A percentile compares a stretch with the other conserved stretches of the same genome.
phyloP scores from a whole-genome alignment of 345 rosid species.

The Trapa incisa region DNA sequence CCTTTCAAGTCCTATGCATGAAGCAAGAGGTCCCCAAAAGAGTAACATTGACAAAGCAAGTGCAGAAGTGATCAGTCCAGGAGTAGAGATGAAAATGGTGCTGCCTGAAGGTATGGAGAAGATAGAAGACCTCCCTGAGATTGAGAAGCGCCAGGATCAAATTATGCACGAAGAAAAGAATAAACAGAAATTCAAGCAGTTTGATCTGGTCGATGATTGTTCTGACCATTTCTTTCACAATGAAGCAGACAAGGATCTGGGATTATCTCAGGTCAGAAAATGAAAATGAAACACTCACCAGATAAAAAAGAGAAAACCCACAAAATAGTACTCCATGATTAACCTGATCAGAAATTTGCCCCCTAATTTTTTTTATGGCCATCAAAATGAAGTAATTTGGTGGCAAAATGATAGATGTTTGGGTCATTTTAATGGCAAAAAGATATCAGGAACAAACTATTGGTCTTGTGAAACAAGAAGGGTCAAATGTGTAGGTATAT shows the following conservation, averaged over 20 bases:
- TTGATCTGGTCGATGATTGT: slow-evolving; percentile 65
- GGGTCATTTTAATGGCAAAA: too few species aligned
- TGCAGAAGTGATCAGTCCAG: slow-evolving; percentile 20
- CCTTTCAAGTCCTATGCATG: slow-evolving; percentile 23
- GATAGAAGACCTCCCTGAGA: slow-evolving; percentile 17
- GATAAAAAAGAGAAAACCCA: background rate
- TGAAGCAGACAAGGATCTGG: slow-evolving; percentile 26
- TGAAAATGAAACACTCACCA: slow-evolving; percentile 7
- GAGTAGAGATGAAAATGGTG: slow-evolving; percentile 20
- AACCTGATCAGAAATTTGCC: too few species aligned
- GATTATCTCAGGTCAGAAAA: slow-evolving; percentile 51
- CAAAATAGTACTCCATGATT: too few species aligned
- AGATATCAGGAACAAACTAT: too few species aligned
- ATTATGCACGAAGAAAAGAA: slow-evolving; percentile 11
- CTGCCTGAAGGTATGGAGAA: slow-evolving; percentile 14
- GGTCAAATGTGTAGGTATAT: background rate
- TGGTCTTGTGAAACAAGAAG: too few species aligned
- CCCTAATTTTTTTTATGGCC: too few species aligned
- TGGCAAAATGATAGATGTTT: too few species aligned
- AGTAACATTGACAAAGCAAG: slow-evolving; percentile 19
- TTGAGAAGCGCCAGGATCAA: slow-evolving; percentile 18
- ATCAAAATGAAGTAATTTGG: too few species aligned
- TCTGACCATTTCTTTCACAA: slow-evolving; percentile 69
- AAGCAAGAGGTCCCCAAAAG: slow-evolving; percentile 24
- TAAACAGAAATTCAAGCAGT: slow-evolving; percentile 32